Conservation (phyloP, 106 monocot genomes). For the Ottelia alismoides region DNA sequence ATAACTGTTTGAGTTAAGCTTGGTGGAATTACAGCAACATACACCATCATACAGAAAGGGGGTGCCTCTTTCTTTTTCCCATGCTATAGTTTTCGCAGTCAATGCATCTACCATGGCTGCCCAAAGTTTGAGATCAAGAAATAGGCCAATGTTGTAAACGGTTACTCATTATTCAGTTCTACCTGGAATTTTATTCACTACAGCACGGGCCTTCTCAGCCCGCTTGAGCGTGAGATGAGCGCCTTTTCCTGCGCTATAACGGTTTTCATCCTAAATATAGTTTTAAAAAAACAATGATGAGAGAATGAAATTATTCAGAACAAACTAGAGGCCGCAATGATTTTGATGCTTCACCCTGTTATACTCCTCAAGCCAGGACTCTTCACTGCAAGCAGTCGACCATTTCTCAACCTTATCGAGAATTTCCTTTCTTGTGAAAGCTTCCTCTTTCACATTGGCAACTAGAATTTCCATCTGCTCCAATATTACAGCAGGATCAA, state of each 20-base stretch:
- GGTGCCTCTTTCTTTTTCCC: slow-evolving; percentile 50
- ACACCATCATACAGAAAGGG: slow-evolving; percentile 62
- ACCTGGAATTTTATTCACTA: slow-evolving; percentile 65
- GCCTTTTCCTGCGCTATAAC: slow-evolving; percentile 71
- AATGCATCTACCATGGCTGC: slow-evolving; percentile 51
- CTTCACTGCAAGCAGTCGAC: slow-evolving; percentile 60
- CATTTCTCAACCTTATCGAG: slow-evolving; percentile 74
- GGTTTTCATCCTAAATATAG: slow-evolving; percentile 55
- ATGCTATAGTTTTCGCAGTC: slow-evolving; percentile 29
- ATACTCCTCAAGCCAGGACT: slow-evolving; percentile 79
- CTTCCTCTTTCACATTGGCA: slow-evolving; percentile 47
- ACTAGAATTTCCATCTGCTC: slow-evolving; percentile 55
- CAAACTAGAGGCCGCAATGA: no score
- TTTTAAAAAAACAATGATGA: neutral
- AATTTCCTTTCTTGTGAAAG: slow-evolving; percentile 71
- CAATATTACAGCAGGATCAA: slow-evolving; percentile 38
- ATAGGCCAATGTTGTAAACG: no score
- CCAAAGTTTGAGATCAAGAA: neutral
- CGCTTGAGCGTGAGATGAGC: slow-evolving; percentile 66
- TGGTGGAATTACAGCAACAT: no score
- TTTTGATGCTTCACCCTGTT: slow-evolving; percentile 37
- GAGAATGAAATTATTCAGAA: neutral
- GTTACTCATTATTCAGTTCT: no score
- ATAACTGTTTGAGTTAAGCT: no score
- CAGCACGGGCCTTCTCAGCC: slow-evolving; percentile 65